Percentiles rank a stretch among this genome's conserved stretches.
Conservation (phyloP, 495 filamentous ascomycete species). For the Trichoderma reesei region DNA sequence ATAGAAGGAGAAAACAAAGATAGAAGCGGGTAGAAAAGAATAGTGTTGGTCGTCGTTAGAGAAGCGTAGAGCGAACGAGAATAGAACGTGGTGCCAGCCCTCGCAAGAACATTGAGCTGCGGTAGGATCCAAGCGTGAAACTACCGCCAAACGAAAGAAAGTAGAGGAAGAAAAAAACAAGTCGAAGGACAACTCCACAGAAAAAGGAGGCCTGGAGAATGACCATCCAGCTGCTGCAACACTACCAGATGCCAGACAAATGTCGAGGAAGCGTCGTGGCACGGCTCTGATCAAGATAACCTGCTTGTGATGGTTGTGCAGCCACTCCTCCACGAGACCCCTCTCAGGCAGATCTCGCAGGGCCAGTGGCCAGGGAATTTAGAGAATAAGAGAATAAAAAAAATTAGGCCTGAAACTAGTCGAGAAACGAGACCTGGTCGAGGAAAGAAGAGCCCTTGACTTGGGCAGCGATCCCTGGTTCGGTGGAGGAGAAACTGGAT, state of each 20-base stretch:
- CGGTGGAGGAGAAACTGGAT: background rate
- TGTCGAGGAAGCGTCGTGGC: background rate
- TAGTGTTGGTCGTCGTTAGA: background rate
- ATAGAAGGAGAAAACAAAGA: background rate
- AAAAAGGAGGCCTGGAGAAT: background rate
- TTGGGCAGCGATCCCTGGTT: background rate
- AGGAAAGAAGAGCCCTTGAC: background rate
- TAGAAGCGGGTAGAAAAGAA: background rate
- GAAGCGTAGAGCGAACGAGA: background rate
- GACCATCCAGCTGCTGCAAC: background rate
- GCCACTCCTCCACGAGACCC: constrained; percentile 2
- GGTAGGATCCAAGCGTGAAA: background rate
- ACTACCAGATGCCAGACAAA: background rate
- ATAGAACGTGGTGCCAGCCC: background rate
- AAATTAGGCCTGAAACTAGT: background rate
- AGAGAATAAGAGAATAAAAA: background rate
- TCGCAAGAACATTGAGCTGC: constrained; percentile 2
- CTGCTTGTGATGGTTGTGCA: constrained; percentile 7
- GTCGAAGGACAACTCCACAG: background rate
- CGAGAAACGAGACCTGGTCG: background rate
- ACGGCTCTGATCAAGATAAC: constrained; percentile 2
- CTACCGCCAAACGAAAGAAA: background rate
- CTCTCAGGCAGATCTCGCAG: constrained; percentile 4
- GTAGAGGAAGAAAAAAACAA: background rate
- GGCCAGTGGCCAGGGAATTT: background rate